Percentiles rank a stretch among this genome's conserved stretches.
These are phyloP conservation scores for Haberlea rhodopensis DNA, from an alignment of 257 asterid species.

Conservation along the genomic window DNA sequence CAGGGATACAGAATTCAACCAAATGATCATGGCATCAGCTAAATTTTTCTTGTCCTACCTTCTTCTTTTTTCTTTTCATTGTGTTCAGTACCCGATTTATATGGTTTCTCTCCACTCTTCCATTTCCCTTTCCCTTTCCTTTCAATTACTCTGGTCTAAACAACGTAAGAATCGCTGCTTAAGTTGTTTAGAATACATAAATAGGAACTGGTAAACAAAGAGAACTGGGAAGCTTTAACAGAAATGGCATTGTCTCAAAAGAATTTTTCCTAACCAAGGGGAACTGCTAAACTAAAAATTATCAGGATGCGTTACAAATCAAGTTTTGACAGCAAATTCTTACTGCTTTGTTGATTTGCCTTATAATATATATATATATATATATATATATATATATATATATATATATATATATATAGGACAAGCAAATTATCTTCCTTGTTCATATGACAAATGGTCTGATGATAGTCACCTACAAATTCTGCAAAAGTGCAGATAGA, in stretches of 20 bases:
- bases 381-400: neutral
- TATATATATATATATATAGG: slow-evolving; percentile 8
- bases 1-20: neutral
- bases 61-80: neutral
- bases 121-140: neutral
- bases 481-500: slow-evolving; percentile 50
- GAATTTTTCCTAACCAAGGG: neutral
- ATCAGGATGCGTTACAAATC: neutral
- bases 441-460: slow-evolving; percentile 5
- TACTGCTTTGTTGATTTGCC: neutral
- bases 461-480: slow-evolving; percentile 6
- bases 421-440: neutral
- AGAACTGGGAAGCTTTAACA: too few relatives aligned
- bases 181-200: neutral
- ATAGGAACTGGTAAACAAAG: neutral
- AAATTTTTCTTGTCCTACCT: neutral
- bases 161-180: too few relatives aligned
- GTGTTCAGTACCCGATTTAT: neutral
- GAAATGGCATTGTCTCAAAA: too few relatives aligned
- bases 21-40: slow-evolving; percentile 4
- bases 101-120: neutral
- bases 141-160: too few relatives aligned
- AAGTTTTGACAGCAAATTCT: neutral
- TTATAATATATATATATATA: neutral
- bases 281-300: neutral